These are phyloP conservation scores for Phytopythium litorale DNA, from an alignment of 352 stramenopile genomes.

Conservation along the genomic window DNA sequence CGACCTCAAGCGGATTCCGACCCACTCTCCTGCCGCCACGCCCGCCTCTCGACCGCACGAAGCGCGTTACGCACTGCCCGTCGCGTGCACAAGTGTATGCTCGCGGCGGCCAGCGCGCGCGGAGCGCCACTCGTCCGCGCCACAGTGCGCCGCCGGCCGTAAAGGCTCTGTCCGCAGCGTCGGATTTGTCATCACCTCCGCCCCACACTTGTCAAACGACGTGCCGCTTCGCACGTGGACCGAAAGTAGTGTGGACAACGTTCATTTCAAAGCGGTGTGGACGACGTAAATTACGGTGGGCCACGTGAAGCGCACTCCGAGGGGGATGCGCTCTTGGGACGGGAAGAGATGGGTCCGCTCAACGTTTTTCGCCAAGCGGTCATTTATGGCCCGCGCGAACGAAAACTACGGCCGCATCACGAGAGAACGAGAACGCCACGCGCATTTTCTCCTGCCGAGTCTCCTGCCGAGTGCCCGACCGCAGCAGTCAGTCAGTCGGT, in stretches of 20 bases:
- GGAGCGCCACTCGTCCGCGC: conserved; percentile 1
- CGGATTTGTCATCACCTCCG: not conserved
- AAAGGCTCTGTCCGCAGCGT: conserved; percentile 1
- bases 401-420: not conserved
- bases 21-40: not conserved
- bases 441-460: not conserved
- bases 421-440: conserved; percentile 3
- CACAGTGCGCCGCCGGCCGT: not conserved
- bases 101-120: not conserved
- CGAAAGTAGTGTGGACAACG: not conserved
- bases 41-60: not conserved
- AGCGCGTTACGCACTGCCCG: not conserved
- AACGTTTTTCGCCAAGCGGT: not conserved
- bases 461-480: too few species aligned
- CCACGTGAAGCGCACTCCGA: not conserved
- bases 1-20: too few species aligned
- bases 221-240: not conserved
- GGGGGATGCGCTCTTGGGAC: not conserved
- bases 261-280: not conserved
- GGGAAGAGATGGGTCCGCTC: not conserved
- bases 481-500: too few species aligned
- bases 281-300: not conserved
- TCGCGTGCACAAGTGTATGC: not conserved
- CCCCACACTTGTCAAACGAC: not conserved
- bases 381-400: not conserved